These are phyloP conservation scores for Aphanocladium album DNA, from an alignment of 2,329 filamentous ascomycete genomes.

Conservation along the genomic window DNA sequence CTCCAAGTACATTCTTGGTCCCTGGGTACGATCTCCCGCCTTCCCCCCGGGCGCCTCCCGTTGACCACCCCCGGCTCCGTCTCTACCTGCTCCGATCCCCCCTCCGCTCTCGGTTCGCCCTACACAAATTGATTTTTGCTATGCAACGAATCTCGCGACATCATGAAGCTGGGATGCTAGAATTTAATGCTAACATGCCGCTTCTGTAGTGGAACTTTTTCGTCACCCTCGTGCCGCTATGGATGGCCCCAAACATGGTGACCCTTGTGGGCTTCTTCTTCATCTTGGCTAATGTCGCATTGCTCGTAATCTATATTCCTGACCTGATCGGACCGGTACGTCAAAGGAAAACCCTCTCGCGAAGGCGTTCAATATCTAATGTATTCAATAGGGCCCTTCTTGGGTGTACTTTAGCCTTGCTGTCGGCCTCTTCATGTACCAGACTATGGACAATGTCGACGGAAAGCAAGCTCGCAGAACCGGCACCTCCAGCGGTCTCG, in stretches of 20 bases:
- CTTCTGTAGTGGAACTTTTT: constrained; percentile 84
- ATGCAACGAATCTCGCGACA: background rate
- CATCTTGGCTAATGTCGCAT: constrained; percentile 76
- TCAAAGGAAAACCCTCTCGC: constrained; percentile 7
- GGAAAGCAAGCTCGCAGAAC: constrained; percentile 95
- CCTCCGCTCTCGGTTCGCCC: background rate
- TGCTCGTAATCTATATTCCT: constrained; percentile 75
- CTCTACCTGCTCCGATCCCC: constrained; percentile 7
- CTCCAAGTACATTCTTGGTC: constrained; percentile 87
- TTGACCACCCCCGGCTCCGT: background rate
- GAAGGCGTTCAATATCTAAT: background rate
- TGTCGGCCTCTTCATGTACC: constrained; percentile 95
- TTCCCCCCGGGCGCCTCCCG: background rate
- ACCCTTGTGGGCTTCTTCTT: constrained; percentile 93
- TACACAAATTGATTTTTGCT: background rate
- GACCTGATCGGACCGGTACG: constrained; percentile 84
- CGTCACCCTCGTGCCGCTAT: constrained; percentile 86
- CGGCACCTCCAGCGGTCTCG: constrained; percentile 88
- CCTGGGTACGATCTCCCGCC: constrained; percentile 66
- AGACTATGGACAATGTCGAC: constrained; percentile 98
- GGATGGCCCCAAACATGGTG: constrained; percentile 97
- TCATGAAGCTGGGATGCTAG: background rate
- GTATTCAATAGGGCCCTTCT: constrained; percentile 59
- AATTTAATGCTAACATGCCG: constrained; percentile 15
- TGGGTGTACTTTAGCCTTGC: constrained; percentile 98